Base-by-base conservation (phyloP, 805 yeast genomes). In the Alloascoidea hylecoeti region DNA sequence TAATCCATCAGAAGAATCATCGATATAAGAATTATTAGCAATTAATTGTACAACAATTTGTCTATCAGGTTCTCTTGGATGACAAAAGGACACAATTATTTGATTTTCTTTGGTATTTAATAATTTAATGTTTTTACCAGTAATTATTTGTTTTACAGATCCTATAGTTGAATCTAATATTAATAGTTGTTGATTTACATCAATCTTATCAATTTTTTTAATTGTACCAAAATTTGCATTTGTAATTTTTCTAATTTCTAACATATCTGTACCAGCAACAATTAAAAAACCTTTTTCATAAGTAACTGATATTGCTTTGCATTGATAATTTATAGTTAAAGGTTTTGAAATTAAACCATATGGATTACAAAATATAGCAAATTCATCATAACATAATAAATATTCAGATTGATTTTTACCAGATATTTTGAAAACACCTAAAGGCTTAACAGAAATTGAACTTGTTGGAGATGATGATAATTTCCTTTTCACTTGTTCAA, bases 231-330 rank as follows among this genome's bases (percentile, higher is more conserved):
- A 46, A 28, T 53, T 51, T 4, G 57, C 54, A 3, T 42, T 68
- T 35, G 68, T 66, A 17, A 78, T 58, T 27, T 75, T 66, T 61
- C 86, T 74, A 2, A 84, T 64, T 49, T 84, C 94, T 5, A 82
- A 63, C 35, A 76, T 66, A 45, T 80, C 85, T 15, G 75, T 75
- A 33, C 78, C 73, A 18, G 74, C 66, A 3, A 79, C 52, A 5
- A 75, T 51, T 39, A 76, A 52, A 46, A 61, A 70, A 12, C 70
- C 72, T 27, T 61, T 61, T 35, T 63, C 60, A 14, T 70, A 53
- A 2, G 66, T 57, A 4, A 64, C 68, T 2, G 47, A 41, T 15
- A 36, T 36, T 16, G 59, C 52, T 28, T 42, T 42, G 37, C 58
- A 49, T 50, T 50, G 45, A 45, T 70, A 72, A 41, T 58, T 53